Base-by-base conservation (phyloP, 495 filamentous ascomycete species). In the Penicillium verhagenii region DNA sequence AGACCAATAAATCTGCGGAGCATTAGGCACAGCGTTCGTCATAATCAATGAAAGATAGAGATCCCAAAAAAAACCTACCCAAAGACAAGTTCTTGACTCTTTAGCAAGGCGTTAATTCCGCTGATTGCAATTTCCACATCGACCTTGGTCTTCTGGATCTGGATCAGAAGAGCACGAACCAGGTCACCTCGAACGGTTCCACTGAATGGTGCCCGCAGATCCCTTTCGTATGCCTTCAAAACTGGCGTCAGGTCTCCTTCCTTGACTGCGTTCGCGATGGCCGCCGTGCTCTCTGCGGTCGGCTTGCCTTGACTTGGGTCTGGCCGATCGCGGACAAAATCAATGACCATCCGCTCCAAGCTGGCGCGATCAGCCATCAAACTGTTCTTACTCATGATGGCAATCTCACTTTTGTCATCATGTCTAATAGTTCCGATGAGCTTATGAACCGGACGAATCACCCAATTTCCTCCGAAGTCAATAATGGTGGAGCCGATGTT, bases 141-240 rank as follows among this genome's bases (percentile, higher is more conserved):
- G 24, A 98, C 94, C 75, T 97, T 98, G 1, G 94, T 97, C 77
- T 97, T 98, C 66, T 98, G 94, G 42, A 98, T 84, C 66, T 98
- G 94, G 42, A 98, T 96, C 26, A 98, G 79, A 46, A 98, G 81
- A 20, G 94, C 88, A 46, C 94, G 84, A 43, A 97, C 75, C n/a
- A 98, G 74, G 65, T 96, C 92, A 18, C 94, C 94, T 39, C 78
- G 78, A 14, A 97, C 65, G 1, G 91, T 87, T 6, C 91, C 91
- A 26, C 82, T 72, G 37, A 98, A 84, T 19, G 94, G 94, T 31
- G 72, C 82, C 21, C 86, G 79, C 31, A 98, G 66, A 63, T 96
- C 94, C 57, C 83, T 83, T 66, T 97, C 94, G 66, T 96, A 98
- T 0, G 91, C 92, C 59, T 78, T 87, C 13, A 98, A 76, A 1